A percentile compares a stretch with the other conserved stretches of the same genome.
phyloP scores from a whole-genome alignment of 225 moss, liverwort and hornwort species.

The Marchantia polymorpha region DNA sequence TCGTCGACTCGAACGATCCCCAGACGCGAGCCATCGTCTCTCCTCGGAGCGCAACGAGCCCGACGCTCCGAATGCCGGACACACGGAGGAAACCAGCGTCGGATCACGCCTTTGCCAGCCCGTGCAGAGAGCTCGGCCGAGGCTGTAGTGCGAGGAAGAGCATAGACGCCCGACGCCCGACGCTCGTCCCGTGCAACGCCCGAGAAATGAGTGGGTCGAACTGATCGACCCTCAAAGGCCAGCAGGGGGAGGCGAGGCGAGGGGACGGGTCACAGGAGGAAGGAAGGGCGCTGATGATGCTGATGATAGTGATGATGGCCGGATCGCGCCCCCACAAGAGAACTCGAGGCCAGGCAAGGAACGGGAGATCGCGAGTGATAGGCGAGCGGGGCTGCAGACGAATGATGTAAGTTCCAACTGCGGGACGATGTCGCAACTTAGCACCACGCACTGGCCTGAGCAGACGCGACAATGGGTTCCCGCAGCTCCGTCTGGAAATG shows the following conservation, averaged over 20 bases:
- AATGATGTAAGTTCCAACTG: neutral
- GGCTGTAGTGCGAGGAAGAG: neutral
- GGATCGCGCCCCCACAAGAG: too few relatives aligned
- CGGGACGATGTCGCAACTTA: neutral
- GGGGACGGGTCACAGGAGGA: too few relatives aligned
- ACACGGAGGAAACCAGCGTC: neutral
- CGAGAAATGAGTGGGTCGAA: too few relatives aligned
- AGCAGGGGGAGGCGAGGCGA: too few relatives aligned
- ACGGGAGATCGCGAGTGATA: neutral
- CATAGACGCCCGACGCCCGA: neutral
- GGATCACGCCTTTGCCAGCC: conserved; percentile 8
- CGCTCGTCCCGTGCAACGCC: too few relatives aligned
- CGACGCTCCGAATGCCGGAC: neutral
- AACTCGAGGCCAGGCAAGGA: too few relatives aligned
- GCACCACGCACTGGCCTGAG: neutral
- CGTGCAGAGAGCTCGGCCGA: neutral
- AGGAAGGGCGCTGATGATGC: too few relatives aligned
- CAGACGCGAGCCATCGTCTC: conserved; percentile 20
- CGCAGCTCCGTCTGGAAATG: neutral
- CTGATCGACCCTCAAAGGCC: too few relatives aligned
- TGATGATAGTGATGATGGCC: too few relatives aligned
- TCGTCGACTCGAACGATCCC: conserved; percentile 17
- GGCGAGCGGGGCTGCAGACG: neutral
- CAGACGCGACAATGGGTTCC: neutral
- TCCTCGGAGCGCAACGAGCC: neutral